These are phyloP conservation scores for Yamadazyma songkhlaensis DNA, from an alignment of 1,139 yeast species.

Conservation along the genomic window DNA sequence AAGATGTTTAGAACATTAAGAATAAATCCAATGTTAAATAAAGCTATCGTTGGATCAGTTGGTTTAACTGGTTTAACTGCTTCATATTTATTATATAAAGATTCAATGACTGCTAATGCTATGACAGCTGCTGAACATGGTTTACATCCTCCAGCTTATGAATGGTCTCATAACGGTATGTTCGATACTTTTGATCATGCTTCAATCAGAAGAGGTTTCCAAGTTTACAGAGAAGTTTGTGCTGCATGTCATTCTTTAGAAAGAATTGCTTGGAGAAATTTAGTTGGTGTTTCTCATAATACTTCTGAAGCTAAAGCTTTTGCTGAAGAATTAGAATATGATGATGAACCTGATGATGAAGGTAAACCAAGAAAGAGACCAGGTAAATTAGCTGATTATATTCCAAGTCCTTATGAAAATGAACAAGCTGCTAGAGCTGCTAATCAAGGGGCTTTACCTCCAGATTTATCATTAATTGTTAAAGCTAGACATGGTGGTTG, in stretches of 20 bases:
- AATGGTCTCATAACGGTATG: conserved; percentile 95
- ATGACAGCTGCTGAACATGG: conserved; percentile 99
- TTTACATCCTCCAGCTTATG: conserved; percentile 88
- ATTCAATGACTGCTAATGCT: conserved; percentile 82
- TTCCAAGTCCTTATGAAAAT: conserved; percentile 94
- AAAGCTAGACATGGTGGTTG: conserved; percentile 99
- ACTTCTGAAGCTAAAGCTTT: conserved; percentile 86
- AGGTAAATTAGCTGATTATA: conserved; percentile 94
- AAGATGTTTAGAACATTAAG: conserved; percentile 25
- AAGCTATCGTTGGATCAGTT: conserved; percentile 59
- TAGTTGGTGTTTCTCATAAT: conserved; percentile 96
- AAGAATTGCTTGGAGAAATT: conserved; percentile 97
- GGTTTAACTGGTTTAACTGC: conserved; percentile 70
- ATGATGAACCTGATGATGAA: conserved; percentile 99
- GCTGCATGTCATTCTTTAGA: conserved; percentile 98
- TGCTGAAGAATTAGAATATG: conserved; percentile 97
- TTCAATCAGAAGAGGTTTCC: conserved; percentile 98
- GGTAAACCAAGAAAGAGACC: conserved; percentile 98
- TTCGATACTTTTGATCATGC: conserved; percentile 93
- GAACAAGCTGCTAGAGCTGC: conserved; percentile 99
- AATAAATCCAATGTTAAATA: conserved; percentile 46
- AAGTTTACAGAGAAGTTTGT: conserved; percentile 98
- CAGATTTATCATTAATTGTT: conserved; percentile 94
- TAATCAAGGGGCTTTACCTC: conserved; percentile 98
- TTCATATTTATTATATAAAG: conserved; percentile 74